Percentiles rank a stretch among this genome's conserved stretches.
Conservation (phyloP, 2,329 filamentous ascomycete genomes). For the Aschersonia sp. region DNA sequence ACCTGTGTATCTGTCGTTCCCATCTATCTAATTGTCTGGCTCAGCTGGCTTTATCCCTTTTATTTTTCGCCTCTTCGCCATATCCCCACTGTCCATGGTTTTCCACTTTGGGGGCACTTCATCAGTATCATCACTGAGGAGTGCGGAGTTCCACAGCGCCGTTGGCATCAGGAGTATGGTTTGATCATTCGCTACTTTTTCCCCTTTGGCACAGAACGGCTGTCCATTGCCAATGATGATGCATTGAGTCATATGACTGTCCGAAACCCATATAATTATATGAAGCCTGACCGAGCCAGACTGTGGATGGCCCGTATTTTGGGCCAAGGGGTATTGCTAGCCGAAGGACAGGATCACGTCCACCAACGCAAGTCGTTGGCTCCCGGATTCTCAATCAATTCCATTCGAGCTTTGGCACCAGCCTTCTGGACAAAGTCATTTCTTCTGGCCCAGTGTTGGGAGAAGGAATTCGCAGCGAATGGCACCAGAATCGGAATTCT, state of each 20-base stretch:
- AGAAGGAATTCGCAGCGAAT: not conserved
- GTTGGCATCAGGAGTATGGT: not conserved
- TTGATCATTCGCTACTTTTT: not conserved
- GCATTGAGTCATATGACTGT: not conserved
- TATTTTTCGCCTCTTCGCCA: not conserved
- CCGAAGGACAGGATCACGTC: not conserved
- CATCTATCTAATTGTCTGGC: not conserved
- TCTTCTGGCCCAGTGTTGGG: not conserved
- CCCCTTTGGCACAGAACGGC: not conserved
- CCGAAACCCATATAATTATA: not conserved
- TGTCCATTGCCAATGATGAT: not conserved
- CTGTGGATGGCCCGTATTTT: not conserved
- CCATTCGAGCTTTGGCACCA: not conserved
- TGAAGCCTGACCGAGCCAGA: not conserved
- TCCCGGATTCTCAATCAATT: not conserved
- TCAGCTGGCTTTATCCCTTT: not conserved
- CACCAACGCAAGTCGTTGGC: not conserved
- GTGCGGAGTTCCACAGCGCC: not conserved
- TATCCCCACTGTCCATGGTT: not conserved
- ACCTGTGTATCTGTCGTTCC: no score
- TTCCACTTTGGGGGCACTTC: not conserved
- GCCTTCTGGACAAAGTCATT: not conserved
- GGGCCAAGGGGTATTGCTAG: not conserved
- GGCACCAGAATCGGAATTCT: not conserved
- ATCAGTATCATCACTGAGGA: not conserved